Evolutionary conservation across 805 yeast genomes (phyloP).

Genomic region (Yamadazyma laniorum): DNA sequence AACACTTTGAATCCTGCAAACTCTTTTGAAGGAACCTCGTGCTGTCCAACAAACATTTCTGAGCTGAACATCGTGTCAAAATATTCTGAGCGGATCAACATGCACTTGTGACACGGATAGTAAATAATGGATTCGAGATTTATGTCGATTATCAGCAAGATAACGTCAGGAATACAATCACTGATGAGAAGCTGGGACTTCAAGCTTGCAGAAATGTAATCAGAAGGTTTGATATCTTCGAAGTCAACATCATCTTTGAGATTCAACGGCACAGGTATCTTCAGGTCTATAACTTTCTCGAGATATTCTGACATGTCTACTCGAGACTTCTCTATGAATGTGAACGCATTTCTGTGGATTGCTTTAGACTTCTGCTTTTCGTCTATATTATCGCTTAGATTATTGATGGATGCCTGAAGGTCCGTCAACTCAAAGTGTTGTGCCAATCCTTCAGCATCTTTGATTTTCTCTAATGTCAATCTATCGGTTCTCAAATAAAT

Average conservation of each 20-base stretch:
- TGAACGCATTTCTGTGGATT: conserved; percentile 30
- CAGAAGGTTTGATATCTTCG: conserved; percentile 27
- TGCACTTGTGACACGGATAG: conserved; percentile 65
- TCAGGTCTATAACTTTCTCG: conserved; percentile 21
- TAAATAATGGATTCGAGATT: conserved; percentile 27
- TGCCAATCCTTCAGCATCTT: conserved; percentile 19
- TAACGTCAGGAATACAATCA: conserved; percentile 45
- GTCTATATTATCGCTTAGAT: conserved; percentile 21
- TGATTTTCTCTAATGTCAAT: conserved; percentile 22
- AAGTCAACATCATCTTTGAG: conserved; percentile 26
- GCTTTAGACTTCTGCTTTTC: conserved; percentile 24
- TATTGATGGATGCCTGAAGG: conserved; percentile 33
- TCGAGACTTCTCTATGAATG: conserved; percentile 35
- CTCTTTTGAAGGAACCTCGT: conserved; percentile 8
- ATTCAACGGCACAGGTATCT: conserved; percentile 12
- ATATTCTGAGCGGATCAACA: conserved; percentile 60
- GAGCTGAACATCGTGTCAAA: conserved; percentile 63
- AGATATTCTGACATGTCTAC: conserved; percentile 31
- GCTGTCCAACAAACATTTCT: conserved; percentile 21
- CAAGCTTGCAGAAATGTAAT: conserved; percentile 19
- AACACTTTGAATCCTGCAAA: conserved; percentile 16
- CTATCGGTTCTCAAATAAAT: conserved; percentile 32
- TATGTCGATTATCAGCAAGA: conserved; percentile 36
- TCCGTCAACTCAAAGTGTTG: conserved; percentile 31
- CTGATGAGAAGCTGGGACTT: conserved; percentile 22